Conservation (phyloP, 2,329 filamentous ascomycete species). For the Pyrenochaeta sp. region DNA sequence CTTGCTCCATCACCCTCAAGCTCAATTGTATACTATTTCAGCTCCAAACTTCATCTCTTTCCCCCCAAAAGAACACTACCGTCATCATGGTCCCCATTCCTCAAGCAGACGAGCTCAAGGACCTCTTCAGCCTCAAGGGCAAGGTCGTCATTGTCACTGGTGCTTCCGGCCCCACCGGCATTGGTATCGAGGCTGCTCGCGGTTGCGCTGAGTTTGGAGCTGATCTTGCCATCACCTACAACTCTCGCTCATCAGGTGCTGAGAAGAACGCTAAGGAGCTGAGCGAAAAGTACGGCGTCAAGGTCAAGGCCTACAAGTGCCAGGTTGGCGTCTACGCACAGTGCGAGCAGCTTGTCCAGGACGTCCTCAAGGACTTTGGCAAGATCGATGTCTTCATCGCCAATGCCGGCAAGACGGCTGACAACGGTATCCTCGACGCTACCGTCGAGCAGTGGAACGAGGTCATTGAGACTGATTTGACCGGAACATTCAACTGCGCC, state of each 20-base stretch:
- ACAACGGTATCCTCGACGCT: conserved; percentile 73
- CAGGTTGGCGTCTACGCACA: conserved; percentile 66
- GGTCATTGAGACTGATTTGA: conserved; percentile 86
- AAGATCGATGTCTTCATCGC: conserved; percentile 73
- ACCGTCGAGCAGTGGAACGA: conserved; percentile 76
- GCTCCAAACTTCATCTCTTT: conserved; percentile 8
- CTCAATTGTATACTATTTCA: conserved; percentile 20
- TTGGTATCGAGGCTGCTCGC: conserved; percentile 72
- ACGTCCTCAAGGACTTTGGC: conserved; percentile 74
- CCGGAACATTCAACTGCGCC: conserved; percentile 86
- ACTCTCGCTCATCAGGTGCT: conserved; percentile 67
- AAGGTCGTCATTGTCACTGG: conserved; percentile 63
- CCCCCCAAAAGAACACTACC: conserved; percentile 31
- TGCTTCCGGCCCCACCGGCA: conserved; percentile 69
- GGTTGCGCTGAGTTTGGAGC: conserved; percentile 72
- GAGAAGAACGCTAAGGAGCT: conserved; percentile 73
- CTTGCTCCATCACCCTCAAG: conserved; percentile 15
- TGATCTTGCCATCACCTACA: conserved; percentile 72
- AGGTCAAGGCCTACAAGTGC: conserved; percentile 73
- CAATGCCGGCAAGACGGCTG: conserved; percentile 75
- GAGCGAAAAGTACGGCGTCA: conserved; percentile 67
- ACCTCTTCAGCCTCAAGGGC: conserved; percentile 63
- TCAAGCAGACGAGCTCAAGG: conserved; percentile 65
- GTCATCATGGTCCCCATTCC: conserved; percentile 61
- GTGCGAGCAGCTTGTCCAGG: conserved; percentile 65